Evolutionary conservation across 163 green algal genomes (phyloP), one percentile per base, ranked within the genome.

Genomic region (Scenedesmus sp.): DNA sequence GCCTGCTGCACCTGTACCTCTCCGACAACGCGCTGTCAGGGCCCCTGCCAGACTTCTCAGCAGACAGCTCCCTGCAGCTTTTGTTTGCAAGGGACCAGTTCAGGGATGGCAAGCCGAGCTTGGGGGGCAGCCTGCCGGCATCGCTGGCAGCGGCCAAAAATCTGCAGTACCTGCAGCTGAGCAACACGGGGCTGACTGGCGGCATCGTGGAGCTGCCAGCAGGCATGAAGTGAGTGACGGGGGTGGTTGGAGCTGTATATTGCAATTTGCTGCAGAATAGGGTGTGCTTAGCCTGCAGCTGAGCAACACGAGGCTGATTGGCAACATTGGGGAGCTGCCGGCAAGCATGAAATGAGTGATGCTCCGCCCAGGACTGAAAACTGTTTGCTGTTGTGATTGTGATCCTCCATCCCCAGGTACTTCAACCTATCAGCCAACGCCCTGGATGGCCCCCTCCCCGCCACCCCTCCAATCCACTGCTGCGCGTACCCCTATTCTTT

Each of bases 121-220:
- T 92, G 46, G 70, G n/a, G 2, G 88, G 88, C 15, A 18, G 20
- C 10, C 54, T 92, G 64, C 88, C 88, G 2, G 79, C 81, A 26
- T 82, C 74, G 9, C 57, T 92, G 57, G 64, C 60, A 1, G n/a
- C 6, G 55, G 88, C 88, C 23, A 7, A 4, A 9, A 52, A 60
- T 8, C 64, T 92, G 77, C 18, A 26, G 15, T 92, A 85, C 23
- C 60, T 92, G 88, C 88, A 92, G 55, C 60, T 92, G 52, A 62
- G 57, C 20, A 84, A 85, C n/a, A 23, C 4, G n/a, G 82, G 81
- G 9, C 73, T 92, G 1, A 76, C 16, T n/a, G 88, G 88, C 0
- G 52, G 10, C 8, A 76, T 92, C 12, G 81, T 54, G 4, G 66
- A 74, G 13, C 66, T 92, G 81, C 88, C 88, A 54, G 8, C 88